Percentiles rank a stretch among this genome's conserved stretches.
phyloP scores from a whole-genome alignment of 2,329 filamentous ascomycete genomes.

The Dactylellina cionopaga region DNA sequence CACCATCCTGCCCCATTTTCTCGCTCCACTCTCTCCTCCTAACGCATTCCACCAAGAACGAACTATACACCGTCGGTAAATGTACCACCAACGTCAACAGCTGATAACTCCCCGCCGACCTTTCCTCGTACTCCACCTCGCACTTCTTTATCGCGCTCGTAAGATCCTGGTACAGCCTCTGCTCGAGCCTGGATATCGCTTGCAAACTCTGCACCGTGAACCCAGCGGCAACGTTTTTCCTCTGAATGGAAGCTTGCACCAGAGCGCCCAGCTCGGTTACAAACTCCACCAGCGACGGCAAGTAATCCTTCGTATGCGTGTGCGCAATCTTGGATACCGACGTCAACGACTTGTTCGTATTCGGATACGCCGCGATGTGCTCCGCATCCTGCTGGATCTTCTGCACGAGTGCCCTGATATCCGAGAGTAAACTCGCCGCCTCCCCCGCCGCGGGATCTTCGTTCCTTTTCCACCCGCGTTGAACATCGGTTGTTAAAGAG shows the following conservation, averaged over 20 bases:
- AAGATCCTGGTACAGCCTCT: conserved; percentile 60
- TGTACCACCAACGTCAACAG: conserved; percentile 81
- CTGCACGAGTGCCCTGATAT: conserved; percentile 84
- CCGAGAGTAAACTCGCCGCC: conserved; percentile 75
- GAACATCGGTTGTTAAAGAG: conserved; percentile 22
- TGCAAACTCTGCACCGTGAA: conserved; percentile 46
- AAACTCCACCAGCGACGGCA: conserved; percentile 70
- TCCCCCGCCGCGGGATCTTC: conserved; percentile 65
- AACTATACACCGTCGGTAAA: conserved; percentile 88
- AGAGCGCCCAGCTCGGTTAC: conserved; percentile 68
- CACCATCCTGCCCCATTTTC: conserved; percentile 87
- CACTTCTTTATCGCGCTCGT: conserved; percentile 77
- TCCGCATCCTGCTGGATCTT: conserved; percentile 90
- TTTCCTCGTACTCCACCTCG: conserved; percentile 75
- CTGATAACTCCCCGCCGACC: conserved; percentile 78
- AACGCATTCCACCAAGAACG: conserved; percentile 85
- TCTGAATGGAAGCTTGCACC: conserved; percentile 64
- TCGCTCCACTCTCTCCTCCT: conserved; percentile 89
- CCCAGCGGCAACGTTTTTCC: conserved; percentile 54
- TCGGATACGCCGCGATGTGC: conserved; percentile 75
- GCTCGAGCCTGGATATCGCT: conserved; percentile 35
- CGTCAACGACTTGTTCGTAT: conserved; percentile 72
- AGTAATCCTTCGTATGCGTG: conserved; percentile 71
- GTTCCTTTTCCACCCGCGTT: conserved; percentile 61
- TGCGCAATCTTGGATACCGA: conserved; percentile 73